Evolutionary conservation across 352 stramenopile species (phyloP).

Genomic region (Pythium apleroticum): DNA sequence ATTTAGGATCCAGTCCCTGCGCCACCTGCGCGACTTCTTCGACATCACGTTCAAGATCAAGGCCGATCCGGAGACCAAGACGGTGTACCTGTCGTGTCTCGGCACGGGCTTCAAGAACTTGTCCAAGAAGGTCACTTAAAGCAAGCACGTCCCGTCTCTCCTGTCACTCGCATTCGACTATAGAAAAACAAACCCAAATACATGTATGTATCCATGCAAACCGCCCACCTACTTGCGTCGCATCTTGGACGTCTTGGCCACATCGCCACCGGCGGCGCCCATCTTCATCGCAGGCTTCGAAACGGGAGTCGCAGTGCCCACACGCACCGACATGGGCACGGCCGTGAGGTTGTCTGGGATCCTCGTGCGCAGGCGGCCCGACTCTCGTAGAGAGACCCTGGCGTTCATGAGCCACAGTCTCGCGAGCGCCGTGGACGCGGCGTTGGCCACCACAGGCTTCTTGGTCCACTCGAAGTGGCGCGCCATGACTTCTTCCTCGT

Average conservation of each 20-base stretch:
- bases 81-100: slow-evolving; percentile 93
- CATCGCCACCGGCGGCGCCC: slow-evolving; percentile 60
- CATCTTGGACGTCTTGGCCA: slow-evolving; percentile 60
- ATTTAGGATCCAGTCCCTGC: slow-evolving; percentile 83
- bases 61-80: slow-evolving; percentile 84
- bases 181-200: slow-evolving; percentile 14
- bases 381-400: slow-evolving; percentile 57
- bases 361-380: slow-evolving; percentile 33
- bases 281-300: slow-evolving; percentile 75
- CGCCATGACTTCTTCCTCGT: slow-evolving; percentile 77
- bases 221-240: slow-evolving; percentile 44
- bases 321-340: slow-evolving; percentile 50
- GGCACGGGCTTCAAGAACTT: slow-evolving; percentile 96
- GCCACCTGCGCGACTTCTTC: slow-evolving; percentile 92
- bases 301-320: slow-evolving; percentile 53
- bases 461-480: slow-evolving; percentile 81
- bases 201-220: slow-evolving; percentile 3
- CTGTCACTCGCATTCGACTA: neutral
- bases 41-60: slow-evolving; percentile 95
- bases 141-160: neutral
- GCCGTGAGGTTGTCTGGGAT: slow-evolving; percentile 57
- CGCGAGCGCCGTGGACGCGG: slow-evolving; percentile 78
- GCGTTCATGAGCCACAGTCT: slow-evolving; percentile 78
- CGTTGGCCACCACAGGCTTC: slow-evolving; percentile 62
- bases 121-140: slow-evolving; percentile 93